Evolutionary conservation across 2,329 filamentous ascomycete species (phyloP).

Genomic region (Hymenotorrendiella dingleyae): DNA sequence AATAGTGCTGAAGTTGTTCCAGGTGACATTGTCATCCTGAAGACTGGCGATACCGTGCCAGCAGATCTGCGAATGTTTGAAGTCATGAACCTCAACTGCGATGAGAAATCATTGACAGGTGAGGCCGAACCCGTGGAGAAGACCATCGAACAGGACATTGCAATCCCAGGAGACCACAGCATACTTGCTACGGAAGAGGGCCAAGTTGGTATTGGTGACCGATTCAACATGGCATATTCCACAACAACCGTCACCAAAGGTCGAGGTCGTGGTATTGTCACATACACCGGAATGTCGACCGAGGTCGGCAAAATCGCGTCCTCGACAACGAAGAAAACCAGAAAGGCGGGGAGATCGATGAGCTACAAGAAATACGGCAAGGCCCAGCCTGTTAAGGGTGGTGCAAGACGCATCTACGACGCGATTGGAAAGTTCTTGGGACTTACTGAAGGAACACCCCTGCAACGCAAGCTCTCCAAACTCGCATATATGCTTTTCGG

Average conservation of each 20-base stretch:
- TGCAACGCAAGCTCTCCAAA: constrained; percentile 60
- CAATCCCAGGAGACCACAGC: constrained; percentile 21
- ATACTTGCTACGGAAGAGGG: constrained; percentile 34
- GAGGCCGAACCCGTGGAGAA: constrained; percentile 94
- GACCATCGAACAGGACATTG: constrained; percentile 45
- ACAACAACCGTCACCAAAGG: constrained; percentile 50
- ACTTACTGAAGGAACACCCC: constrained; percentile 55
- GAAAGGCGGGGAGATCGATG: constrained; percentile 44
- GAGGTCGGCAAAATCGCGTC: constrained; percentile 50
- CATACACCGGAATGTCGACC: constrained; percentile 50
- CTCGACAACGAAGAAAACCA: constrained; percentile 44
- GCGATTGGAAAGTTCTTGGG: constrained; percentile 50
- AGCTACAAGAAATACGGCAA: constrained; percentile 40
- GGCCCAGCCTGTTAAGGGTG: constrained; percentile 43
- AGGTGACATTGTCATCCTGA: constrained; percentile 84
- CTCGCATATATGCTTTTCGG: constrained; percentile 59
- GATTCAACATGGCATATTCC: constrained; percentile 49
- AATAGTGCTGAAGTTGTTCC: constrained; percentile 51
- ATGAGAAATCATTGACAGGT: constrained; percentile 97
- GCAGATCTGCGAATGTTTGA: constrained; percentile 65
- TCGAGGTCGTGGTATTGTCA: constrained; percentile 47
- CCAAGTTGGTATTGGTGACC: constrained; percentile 44
- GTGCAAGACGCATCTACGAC: constrained; percentile 41
- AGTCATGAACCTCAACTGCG: constrained; percentile 56
- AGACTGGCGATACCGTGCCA: constrained; percentile 92